Evolutionary conservation across 805 yeast genomes (phyloP), one percentile per base, ranked within the genome.

Genomic region (Brettanomyces nanus): DNA sequence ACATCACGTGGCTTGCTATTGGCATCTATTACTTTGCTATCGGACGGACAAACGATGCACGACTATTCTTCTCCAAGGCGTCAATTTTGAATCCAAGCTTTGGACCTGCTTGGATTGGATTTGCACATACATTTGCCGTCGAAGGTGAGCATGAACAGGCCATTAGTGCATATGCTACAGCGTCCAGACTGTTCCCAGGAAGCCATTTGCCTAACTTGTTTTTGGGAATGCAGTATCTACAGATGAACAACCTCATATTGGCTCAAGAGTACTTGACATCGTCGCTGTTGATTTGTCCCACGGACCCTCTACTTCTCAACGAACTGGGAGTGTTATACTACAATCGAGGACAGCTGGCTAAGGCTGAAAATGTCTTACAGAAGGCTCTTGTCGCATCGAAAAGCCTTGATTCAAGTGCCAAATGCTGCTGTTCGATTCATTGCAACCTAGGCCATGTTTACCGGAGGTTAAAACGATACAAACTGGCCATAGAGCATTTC

Each of bases 61-160:
- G 98, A 42, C 73, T 82, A 45, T 86, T 74, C 53, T 92, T 87
- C 60, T 80, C 92, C 29, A 87, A 85, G 55, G 89, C 97, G 0
- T 85, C 97, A 1, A 68, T 87, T 47, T 59, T 89, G 43, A 82
- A 86, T 51, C 94, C 98, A 3, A 84, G 80, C 47, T 87, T 85
- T 62, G 94, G 92, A 0, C 90, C 85, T 37, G 95, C 97, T 1
- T 92, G 98, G 98, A 78, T 92, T 25, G 98, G 97, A 3, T 92
- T 92, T 63, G 97, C 97, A 1, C 97, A 90, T 53, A 89, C 97
- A 0, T 92, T 89, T 71, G 96, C 96, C 0, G 80, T 85, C 3
- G 98, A 92, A 57, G 95, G 96, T n/a, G 99, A 92, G 59, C 97
- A 92, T 57, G 99, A 92, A 57, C 97, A 92, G 59, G 97, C 97